These are phyloP conservation scores for Paraglomus occultum DNA, from an alignment of 192 early-diverging fungal species.

Conservation along the genomic window DNA sequence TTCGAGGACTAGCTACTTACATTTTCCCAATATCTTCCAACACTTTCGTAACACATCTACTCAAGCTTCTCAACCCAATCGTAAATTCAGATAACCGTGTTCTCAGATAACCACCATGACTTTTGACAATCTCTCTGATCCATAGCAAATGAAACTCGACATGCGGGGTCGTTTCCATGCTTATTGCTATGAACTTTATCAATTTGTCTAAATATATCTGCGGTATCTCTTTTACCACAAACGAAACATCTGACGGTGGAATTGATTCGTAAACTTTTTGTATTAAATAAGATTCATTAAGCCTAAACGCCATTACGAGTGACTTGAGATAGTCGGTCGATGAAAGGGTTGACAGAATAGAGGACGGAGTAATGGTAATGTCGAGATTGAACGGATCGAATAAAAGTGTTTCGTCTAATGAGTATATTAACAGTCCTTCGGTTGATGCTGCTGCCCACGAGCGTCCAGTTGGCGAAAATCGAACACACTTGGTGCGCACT, in stretches of 20 bases:
- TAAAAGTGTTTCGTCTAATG: conserved; percentile 85
- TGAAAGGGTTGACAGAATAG: conserved; percentile 72
- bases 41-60: conserved; percentile 61
- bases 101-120: conserved; percentile 75
- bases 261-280: conserved; percentile 76
- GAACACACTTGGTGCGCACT: conserved; percentile 79
- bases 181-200: conserved; percentile 76
- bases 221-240: conserved; percentile 81
- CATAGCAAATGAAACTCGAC: conserved; percentile 89
- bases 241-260: conserved; percentile 69
- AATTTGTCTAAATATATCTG: conserved; percentile 83
- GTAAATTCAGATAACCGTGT: conserved; percentile 61
- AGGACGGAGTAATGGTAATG: conserved; percentile 90
- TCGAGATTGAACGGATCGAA: conserved; percentile 99
- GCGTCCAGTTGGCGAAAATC: conserved; percentile 92
- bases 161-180: conserved; percentile 78
- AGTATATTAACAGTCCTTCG: conserved; percentile 94
- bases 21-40: conserved; percentile 57
- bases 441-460: conserved; percentile 96
- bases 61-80: conserved; percentile 76
- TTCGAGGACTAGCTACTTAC: conserved; percentile 43
- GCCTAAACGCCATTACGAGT: conserved; percentile 89
- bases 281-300: conserved; percentile 82
- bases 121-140: conserved; percentile 69
- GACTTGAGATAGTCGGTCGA: conserved; percentile 82